These are phyloP conservation scores for Alternaria triticimaculans DNA, from an alignment of 2,329 filamentous ascomycete genomes.

Conservation along the genomic window DNA sequence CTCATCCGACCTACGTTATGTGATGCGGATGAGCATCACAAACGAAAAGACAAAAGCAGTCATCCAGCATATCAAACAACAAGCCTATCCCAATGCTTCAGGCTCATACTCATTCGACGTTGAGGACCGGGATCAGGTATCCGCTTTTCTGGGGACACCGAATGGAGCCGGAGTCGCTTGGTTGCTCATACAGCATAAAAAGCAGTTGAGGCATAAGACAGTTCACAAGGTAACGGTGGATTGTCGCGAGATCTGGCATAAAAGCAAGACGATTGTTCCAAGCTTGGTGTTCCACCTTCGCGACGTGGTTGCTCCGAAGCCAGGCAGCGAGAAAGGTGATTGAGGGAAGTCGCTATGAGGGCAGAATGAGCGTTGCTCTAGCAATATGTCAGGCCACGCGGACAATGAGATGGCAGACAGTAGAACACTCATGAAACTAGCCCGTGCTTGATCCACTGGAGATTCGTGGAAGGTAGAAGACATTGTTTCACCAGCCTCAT, in stretches of 20 bases:
- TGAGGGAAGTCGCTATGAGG: not conserved
- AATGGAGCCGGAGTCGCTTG: constrained; percentile 16
- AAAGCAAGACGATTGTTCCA: not conserved
- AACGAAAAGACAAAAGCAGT: not conserved
- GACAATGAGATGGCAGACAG: not conserved
- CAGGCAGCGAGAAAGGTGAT: not conserved
- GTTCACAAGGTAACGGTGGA: constrained; percentile 3
- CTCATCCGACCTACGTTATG: not conserved
- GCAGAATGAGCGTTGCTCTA: not conserved
- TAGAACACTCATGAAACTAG: not conserved
- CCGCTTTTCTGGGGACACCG: constrained; percentile 12
- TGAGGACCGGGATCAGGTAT: not conserved
- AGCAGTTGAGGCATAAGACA: constrained; percentile 8
- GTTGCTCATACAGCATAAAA: constrained; percentile 12
- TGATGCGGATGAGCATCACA: not conserved
- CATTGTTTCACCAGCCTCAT: not conserved
- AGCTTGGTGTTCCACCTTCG: not conserved
- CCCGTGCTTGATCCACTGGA: not conserved
- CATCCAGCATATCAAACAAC: not conserved
- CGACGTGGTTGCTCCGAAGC: too few species aligned
- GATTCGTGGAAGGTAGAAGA: not conserved
- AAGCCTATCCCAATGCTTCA: not conserved
- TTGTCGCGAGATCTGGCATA: not conserved
- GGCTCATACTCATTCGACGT: not conserved
- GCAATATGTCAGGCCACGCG: not conserved